Evolutionary conservation across 371 early-diverging fungal species (phyloP), one percentile per base, ranked within the genome.

Genomic region (Lichtheimia corymbifera): DNA sequence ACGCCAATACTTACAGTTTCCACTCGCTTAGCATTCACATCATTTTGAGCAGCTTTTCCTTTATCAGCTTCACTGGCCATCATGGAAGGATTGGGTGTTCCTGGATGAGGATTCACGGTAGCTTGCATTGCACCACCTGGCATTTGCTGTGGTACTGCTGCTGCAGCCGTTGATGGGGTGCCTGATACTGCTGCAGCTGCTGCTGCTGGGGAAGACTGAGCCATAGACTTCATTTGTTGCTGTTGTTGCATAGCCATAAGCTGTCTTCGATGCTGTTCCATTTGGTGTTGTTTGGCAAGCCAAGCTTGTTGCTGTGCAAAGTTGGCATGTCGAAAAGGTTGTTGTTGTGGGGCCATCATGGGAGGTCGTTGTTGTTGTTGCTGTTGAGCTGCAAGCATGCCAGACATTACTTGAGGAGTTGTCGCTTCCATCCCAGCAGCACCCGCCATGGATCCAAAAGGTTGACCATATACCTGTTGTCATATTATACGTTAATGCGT

Each of bases 11-110:
- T 71, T 66, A 77, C 74, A 14, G 68, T 64, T 62, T 72, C 70
- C 5, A 77, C 78, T 55, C 74, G 62, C 45, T 77, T 77, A 5
- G 69, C 68, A 62, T 67, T 68, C 11, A 63, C 43, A 28, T 63
- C 68, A 45, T 56, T 58, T 7, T 68, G 64, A 51, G 9, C 43
- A 11, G 57, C 11, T 27, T 56, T 56, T 1, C 44, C 20, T 27
- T 59, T 58, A 12, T 56, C 57, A 27, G 27, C 42, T 22, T 42
- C 57, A 45, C 27, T 56, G 5, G 57, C 25, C 57, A 56, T 56
- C 42, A 25, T 44, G 12, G 57, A 40, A 42, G 57, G 57, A 56
- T 42, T 45, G 20, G 57, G 57, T 45, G 45, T 44, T 12, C 42
- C 57, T 5, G 57, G 57, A 45, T 56, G 22, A 56, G 43, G 57